Base-by-base conservation (phyloP, 1,139 yeast species). In the Nakaseomyces uthaithaninus region DNA sequence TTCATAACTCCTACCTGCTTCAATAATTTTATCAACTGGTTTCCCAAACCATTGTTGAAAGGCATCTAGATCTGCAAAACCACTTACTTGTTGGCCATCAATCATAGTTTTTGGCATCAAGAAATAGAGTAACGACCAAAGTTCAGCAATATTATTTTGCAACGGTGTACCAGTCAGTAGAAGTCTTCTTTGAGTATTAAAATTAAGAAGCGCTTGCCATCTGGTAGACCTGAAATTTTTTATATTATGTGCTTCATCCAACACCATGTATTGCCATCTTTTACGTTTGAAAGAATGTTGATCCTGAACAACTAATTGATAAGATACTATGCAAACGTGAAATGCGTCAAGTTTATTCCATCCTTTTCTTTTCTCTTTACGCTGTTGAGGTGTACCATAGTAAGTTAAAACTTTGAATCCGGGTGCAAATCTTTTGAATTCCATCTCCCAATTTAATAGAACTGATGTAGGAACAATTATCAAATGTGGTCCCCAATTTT, bases 391-490 rank as follows among this genome's bases (percentile, higher is more conserved):
- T n/a, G 93, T 80, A 0, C 99, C 99, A 57, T 91, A 93, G 60
- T 93, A 93, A 0, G 98, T 91, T 60, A 93, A 61, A 1, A 93
- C 94, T 59, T 93, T 91, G 62, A 93, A 83, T 0, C 98, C 99
- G 0, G 99, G 99, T 1, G 97, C 97, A 69, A 93, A 93, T 52
- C 95, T 78, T 57, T 91, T 93, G 65, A 93, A 89, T 59, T 93
- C 99, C 96, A 91, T 89, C 60, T 93, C 99, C 99, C 99, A 93
- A 59, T 93, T 93, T 42, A 93, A 75, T 80, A 93, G 80, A n/a
- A 93, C 99, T 15, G 96, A 86, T 0, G 99, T 93, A 2, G 99
- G 99, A 3, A 93, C 99, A 45, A 93, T 78, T 62, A 93, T 89
- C 42, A 93, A 67, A 66, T 93, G 99, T 0, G 98, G 98, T 0